A percentile compares a stretch with the other conserved stretches of the same genome.
These are phyloP conservation scores for Metschnikowia cubensis DNA, from an alignment of 805 yeast species.

Conservation along the genomic window DNA sequence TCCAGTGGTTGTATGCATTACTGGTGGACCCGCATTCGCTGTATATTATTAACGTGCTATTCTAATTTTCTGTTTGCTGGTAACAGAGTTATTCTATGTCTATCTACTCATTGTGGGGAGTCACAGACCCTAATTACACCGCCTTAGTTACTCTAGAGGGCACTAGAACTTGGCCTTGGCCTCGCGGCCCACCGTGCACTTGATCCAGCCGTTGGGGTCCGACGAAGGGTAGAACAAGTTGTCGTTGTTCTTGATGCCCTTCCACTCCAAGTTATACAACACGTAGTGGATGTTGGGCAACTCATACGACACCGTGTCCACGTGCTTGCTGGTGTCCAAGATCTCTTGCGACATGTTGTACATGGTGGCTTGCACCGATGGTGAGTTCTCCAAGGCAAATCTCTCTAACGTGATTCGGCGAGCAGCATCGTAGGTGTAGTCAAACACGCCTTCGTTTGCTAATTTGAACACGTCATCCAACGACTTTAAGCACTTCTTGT, in stretches of 20 bases:
- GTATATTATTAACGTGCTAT: too few species aligned
- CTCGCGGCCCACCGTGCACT: conserved; percentile 75
- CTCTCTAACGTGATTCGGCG: conserved; percentile 65
- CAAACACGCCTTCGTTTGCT: conserved; percentile 64
- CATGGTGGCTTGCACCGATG: conserved; percentile 98
- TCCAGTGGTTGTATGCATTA: too few species aligned
- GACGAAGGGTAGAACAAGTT: conserved; percentile 86
- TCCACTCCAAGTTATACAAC: conserved; percentile 76
- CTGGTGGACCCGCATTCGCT: too few species aligned
- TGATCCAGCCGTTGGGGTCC: conserved; percentile 90
- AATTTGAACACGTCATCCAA: conserved; percentile 45
- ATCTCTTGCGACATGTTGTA: conserved; percentile 82
- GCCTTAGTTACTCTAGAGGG: not conserved
- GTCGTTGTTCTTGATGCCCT: conserved; percentile 74
- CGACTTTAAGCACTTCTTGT: conserved; percentile 43
- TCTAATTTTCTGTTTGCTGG: too few species aligned
- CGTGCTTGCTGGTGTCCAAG: conserved; percentile 50
- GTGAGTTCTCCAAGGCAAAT: conserved; percentile 82
- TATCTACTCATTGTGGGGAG: too few species aligned
- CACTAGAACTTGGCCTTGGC: conserved; percentile 42
- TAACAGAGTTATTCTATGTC: too few species aligned
- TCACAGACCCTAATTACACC: too few species aligned
- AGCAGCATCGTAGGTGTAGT: conserved; percentile 57
- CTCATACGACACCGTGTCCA: conserved; percentile 64
- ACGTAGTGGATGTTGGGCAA: conserved; percentile 93